These are phyloP conservation scores for Solanum hybrid DNA, from an alignment of 305 asterid genomes.

Conservation along the genomic window DNA sequence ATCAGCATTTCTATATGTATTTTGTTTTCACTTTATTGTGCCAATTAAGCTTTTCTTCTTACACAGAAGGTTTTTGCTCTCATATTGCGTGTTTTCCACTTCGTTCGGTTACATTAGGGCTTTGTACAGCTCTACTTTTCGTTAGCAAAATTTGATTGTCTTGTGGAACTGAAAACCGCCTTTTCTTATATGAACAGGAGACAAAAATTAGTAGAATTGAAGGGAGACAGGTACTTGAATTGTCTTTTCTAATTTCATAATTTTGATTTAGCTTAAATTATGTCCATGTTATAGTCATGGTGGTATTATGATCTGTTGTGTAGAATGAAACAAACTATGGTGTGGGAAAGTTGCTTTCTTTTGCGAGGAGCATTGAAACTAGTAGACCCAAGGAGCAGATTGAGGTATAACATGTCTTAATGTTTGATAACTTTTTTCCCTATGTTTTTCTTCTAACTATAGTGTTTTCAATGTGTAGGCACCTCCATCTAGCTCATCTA, in stretches of 20 bases:
- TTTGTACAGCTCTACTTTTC: neutral
- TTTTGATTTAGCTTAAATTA: neutral
- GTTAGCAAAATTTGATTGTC: neutral
- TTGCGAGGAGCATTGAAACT: conserved; percentile 36
- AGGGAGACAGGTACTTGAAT: conserved; percentile 63
- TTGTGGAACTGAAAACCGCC: conserved; percentile 10
- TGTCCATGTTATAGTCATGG: neutral
- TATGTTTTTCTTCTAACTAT: conserved; percentile 4
- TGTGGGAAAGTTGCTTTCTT: conserved; percentile 49
- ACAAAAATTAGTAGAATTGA: conserved; percentile 69
- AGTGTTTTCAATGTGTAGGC: conserved; percentile 36
- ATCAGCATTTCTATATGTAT: neutral
- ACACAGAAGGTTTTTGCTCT: neutral
- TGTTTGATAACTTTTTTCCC: neutral
- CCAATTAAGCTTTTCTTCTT: neutral
- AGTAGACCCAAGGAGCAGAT: conserved; percentile 37
- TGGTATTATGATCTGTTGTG: conserved; percentile 14
- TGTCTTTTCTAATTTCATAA: conserved; percentile 5
- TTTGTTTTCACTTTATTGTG: neutral
- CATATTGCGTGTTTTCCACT: neutral
- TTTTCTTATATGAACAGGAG: conserved; percentile 46
- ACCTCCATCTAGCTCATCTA: conserved; percentile 38
- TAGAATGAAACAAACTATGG: conserved; percentile 54
- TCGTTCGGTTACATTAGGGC: neutral
- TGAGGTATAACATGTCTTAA: conserved; percentile 41